A percentile compares a stretch with the other conserved stretches of the same genome.
Evolutionary conservation across 2,329 filamentous ascomycete genomes (phyloP).

Genomic region (Colletotrichum sp.): DNA sequence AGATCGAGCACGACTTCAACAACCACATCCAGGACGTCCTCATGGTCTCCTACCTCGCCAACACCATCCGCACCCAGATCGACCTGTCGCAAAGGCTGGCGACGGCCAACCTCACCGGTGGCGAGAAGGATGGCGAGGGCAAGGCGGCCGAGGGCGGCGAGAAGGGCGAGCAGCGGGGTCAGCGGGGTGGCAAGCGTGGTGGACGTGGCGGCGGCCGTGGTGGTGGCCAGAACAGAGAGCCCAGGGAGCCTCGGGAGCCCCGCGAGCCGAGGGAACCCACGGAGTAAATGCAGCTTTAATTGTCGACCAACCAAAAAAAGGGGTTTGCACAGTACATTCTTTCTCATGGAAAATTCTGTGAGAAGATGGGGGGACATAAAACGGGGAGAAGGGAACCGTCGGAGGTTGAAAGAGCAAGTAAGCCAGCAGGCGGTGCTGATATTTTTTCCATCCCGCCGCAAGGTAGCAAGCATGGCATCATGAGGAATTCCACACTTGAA

Average conservation of each 20-base stretch:
- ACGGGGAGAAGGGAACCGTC: not conserved
- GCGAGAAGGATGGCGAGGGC: slow-evolving; percentile 55
- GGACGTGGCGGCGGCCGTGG: slow-evolving; percentile 57
- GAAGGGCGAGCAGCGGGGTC: slow-evolving; percentile 49
- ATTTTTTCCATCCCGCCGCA: slow-evolving; percentile 10
- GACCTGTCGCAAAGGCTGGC: slow-evolving; percentile 95
- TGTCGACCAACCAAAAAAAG: not conserved
- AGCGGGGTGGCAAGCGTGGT: slow-evolving; percentile 51
- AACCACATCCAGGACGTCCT: slow-evolving; percentile 99
- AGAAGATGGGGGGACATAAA: not conserved
- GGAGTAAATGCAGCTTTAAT: slow-evolving; percentile 32
- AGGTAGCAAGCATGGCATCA: slow-evolving; percentile 23
- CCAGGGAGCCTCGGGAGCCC: slow-evolving; percentile 50
- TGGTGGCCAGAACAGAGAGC: slow-evolving; percentile 44
- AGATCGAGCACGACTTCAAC: slow-evolving; percentile 99
- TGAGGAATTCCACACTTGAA: slow-evolving; percentile 20
- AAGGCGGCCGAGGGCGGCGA: slow-evolving; percentile 48
- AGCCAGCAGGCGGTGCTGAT: slow-evolving; percentile 6
- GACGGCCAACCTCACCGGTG: slow-evolving; percentile 67
- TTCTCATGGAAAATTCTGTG: not conserved
- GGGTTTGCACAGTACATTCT: not conserved
- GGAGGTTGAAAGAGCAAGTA: not conserved
- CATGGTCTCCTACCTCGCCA: slow-evolving; percentile 96
- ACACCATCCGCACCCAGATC: slow-evolving; percentile 98
- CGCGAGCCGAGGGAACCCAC: slow-evolving; percentile 46